phyloP scores from a whole-genome alignment of 192 early-diverging fungal genomes.

The Coemansia asiatica region DNA sequence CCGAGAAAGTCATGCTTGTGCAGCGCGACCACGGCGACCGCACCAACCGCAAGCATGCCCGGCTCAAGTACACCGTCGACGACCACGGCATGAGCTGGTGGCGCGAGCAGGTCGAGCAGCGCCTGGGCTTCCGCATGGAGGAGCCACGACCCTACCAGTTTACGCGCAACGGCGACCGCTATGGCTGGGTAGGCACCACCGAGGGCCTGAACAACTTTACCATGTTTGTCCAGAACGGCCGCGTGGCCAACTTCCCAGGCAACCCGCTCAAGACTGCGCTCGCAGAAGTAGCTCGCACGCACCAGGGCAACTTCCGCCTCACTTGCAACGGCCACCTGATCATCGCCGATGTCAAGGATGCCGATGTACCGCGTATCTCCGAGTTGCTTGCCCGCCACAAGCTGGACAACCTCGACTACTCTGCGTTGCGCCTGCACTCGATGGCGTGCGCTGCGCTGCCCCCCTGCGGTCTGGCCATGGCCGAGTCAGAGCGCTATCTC shows the following conservation, averaged over 20 bases:
- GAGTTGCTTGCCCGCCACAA: conserved; percentile 66
- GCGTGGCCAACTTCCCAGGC: conserved; percentile 80
- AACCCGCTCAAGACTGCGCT: conserved; percentile 74
- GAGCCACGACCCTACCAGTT: conserved; percentile 74
- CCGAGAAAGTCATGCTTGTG: conserved; percentile 86
- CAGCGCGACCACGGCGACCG: conserved; percentile 96
- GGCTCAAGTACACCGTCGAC: conserved; percentile 98
- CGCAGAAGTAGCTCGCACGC: conserved; percentile 71
- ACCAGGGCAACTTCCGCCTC: conserved; percentile 78
- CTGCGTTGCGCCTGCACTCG: conserved; percentile 79
- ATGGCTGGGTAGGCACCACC: conserved; percentile 71
- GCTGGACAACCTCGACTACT: conserved; percentile 79
- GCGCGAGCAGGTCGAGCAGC: conserved; percentile 77
- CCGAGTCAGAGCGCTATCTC: conserved; percentile 95
- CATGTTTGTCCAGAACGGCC: conserved; percentile 90
- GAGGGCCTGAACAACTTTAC: conserved; percentile 65
- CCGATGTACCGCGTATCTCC: conserved; percentile 58
- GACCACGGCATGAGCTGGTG: conserved; percentile 93
- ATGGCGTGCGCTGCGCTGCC: conserved; percentile 98
- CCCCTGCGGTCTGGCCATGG: conserved; percentile 93
- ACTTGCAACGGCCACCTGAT: conserved; percentile 94
- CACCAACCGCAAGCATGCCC: conserved; percentile 96
- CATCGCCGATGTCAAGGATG: conserved; percentile 72
- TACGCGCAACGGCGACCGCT: conserved; percentile 87
- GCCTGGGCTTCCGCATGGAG: conserved; percentile 74